Conservation (phyloP, 208 protist species). For the Crithidia fasciculata region DNA sequence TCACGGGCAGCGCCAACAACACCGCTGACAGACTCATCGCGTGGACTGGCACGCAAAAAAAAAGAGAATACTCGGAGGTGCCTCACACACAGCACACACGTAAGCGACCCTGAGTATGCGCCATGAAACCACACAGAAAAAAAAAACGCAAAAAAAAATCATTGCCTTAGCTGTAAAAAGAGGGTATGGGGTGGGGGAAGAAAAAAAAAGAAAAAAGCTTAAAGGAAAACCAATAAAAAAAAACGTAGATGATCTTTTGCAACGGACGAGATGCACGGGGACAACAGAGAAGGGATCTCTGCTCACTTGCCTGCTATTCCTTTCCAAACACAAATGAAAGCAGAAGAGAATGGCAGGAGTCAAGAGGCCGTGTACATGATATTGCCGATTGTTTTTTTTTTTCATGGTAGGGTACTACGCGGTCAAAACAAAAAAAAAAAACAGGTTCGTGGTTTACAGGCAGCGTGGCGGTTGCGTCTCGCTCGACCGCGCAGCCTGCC, state of each 20-base stretch:
- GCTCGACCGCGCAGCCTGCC: too few relatives aligned
- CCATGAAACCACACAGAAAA: too few relatives aligned
- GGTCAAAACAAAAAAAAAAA: too few relatives aligned
- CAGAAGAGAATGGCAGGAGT: neutral
- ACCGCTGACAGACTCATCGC: neutral
- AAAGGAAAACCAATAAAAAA: neutral
- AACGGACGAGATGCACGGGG: too few relatives aligned
- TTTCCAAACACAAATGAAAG: neutral
- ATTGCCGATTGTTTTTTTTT: too few relatives aligned
- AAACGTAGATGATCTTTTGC: neutral
- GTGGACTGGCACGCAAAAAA: neutral
- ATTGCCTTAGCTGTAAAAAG: neutral
- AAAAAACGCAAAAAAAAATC: slow-evolving; percentile 13
- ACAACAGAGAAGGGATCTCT: too few relatives aligned
- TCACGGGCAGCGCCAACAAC: neutral
- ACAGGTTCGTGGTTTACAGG: too few relatives aligned
- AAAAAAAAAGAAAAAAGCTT: slow-evolving; percentile 4
- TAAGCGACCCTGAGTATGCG: neutral
- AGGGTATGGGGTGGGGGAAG: neutral
- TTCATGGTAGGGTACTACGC: too few relatives aligned
- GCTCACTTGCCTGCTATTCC: too few relatives aligned
- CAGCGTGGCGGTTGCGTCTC: too few relatives aligned
- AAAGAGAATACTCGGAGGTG: neutral
- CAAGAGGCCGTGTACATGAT: too few relatives aligned
- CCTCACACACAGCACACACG: neutral